These are phyloP conservation scores for Phytophthora europaea DNA, from an alignment of 352 stramenopile genomes.

Conservation along the genomic window DNA sequence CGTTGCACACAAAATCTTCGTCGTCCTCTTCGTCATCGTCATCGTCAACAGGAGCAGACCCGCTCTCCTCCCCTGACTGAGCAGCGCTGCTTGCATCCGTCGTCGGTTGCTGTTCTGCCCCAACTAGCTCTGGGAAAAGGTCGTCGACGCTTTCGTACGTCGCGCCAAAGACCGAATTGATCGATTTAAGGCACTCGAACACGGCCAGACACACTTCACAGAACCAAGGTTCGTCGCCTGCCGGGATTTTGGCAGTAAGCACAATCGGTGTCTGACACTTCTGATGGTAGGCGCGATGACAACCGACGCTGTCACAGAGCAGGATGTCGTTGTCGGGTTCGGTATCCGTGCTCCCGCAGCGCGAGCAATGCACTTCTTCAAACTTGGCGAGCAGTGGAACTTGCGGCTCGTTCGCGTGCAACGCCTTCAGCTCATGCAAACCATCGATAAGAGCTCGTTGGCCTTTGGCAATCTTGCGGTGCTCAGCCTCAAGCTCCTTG, in stretches of 20 bases:
- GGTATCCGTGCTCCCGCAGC: slow-evolving; percentile 72
- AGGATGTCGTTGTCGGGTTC: slow-evolving; percentile 86
- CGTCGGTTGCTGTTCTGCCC: slow-evolving; percentile 41
- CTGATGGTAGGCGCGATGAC: slow-evolving; percentile 85
- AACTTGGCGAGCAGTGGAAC: slow-evolving; percentile 57
- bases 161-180: slow-evolving; percentile 83
- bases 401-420: slow-evolving; percentile 57
- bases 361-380: slow-evolving; percentile 82
- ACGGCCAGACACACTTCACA: slow-evolving; percentile 80
- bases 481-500: slow-evolving; percentile 66
- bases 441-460: slow-evolving; percentile 63
- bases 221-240: slow-evolving; percentile 80
- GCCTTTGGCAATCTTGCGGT: slow-evolving; percentile 60
- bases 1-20: slow-evolving; percentile 54
- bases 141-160: slow-evolving; percentile 70
- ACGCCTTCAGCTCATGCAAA: slow-evolving; percentile 53
- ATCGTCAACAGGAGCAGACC: slow-evolving; percentile 21
- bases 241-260: slow-evolving; percentile 67
- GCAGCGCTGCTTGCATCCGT: slow-evolving; percentile 22
- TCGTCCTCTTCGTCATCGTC: slow-evolving; percentile 67
- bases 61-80: slow-evolving; percentile 34
- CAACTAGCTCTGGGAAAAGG: slow-evolving; percentile 59
- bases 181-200: slow-evolving; percentile 83
- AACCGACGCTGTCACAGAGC: slow-evolving; percentile 80
- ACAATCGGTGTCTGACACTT: slow-evolving; percentile 75